Evolutionary conservation across 768 basidiomycete genomes (phyloP), one percentile per base, ranked within the genome.

Genomic region (Lentinus brumalis): DNA sequence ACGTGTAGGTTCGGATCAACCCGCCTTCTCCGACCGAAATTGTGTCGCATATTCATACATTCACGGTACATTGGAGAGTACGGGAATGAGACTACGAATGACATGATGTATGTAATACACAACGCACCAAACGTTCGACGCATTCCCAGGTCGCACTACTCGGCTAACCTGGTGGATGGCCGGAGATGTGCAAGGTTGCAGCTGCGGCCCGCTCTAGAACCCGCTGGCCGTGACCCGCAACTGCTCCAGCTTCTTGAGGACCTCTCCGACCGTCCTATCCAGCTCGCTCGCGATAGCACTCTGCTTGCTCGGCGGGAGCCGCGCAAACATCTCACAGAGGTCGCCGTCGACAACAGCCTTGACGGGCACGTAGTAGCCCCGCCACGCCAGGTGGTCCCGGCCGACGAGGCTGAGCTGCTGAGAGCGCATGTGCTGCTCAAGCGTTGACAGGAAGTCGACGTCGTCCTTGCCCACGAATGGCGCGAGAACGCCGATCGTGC

Each of bases 381-480:
- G 84, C 87, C 95, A 98, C 39, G 91, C 85, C 35, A 99, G 81
- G 71, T 98, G 96, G 70, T 98, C 97, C 54, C 97, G 82, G 2
- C 97, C 96, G 35, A 97, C 87, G n/a, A 96, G 73, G 66, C 91
- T 92, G 68, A 85, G 75, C 72, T 93, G 90, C 73, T 96, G 94
- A 31, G 91, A 88, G 55, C 94, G 87, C 86, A 96, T 88, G 75
- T 96, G 95, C 75, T 94, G 92, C 76, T 98, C 96, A 61, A 98
- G 79, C 18, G 94, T 96, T 56, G 93, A 91, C 73, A 98, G 95
- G 71, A 98, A 96, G 69, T 99, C 96, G 47, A 98, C 94, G 71
- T 98, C 97, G 72, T 98, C 97, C 77, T 94, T 96, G 14, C 94
- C 95, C 50, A 94, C 88, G 67, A 99, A 96, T 1, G 97, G 96